phyloP scores from a whole-genome alignment of 1,139 yeast genomes.

The Scheffersomyces segobiensis region DNA sequence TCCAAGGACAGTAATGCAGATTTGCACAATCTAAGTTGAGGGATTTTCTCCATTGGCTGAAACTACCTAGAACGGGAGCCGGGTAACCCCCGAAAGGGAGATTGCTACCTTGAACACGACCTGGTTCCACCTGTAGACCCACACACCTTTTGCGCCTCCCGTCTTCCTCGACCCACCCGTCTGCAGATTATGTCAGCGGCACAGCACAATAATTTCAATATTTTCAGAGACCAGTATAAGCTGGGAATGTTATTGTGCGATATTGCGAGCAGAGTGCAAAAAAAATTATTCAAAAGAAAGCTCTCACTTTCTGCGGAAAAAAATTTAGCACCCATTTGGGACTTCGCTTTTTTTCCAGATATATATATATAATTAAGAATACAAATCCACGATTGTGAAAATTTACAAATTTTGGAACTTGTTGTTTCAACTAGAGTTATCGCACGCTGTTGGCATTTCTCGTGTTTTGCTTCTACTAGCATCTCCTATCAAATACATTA shows the following conservation, averaged over 20 bases:
- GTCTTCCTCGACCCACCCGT: background rate
- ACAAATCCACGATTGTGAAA: background rate
- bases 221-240: background rate
- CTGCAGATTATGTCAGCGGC: background rate
- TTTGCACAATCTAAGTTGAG: background rate
- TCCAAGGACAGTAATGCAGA: background rate
- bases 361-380: too few species aligned
- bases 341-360: background rate
- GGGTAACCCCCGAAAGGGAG: background rate
- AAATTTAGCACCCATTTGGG: background rate
- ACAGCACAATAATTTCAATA: background rate
- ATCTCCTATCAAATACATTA: background rate
- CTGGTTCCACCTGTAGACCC: background rate
- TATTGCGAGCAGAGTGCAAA: background rate
- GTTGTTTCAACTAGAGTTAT: background rate
- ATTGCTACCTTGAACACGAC: background rate
- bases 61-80: background rate
- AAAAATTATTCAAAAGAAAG: background rate
- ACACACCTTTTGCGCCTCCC: background rate
- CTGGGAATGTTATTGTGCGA: background rate
- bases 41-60: background rate
- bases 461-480: background rate
- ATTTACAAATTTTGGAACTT: background rate
- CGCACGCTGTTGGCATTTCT: background rate
- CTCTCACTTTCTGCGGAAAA: background rate